A percentile compares a stretch with the other conserved stretches of the same genome.
Evolutionary conservation across 2,329 filamentous ascomycete genomes (phyloP).

Genomic region (Arthrocladium fulminans): DNA sequence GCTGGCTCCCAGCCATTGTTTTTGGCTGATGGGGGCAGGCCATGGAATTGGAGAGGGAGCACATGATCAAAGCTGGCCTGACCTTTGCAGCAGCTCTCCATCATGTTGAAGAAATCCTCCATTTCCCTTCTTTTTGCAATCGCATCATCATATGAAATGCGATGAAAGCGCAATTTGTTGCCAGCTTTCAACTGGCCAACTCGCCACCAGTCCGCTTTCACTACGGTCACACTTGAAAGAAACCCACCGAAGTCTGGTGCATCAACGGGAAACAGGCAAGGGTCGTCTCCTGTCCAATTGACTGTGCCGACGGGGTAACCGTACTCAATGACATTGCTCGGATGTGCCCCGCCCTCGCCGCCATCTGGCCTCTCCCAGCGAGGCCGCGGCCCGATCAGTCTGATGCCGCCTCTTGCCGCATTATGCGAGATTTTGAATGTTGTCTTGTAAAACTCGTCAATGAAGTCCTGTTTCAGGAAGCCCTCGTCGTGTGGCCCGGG

Average conservation of each 20-base stretch:
- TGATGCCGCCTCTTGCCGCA: slow-evolving; percentile 50
- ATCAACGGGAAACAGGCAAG: slow-evolving; percentile 52
- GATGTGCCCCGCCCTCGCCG: slow-evolving; percentile 56
- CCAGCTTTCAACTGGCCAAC: slow-evolving; percentile 54
- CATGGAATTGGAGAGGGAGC: slow-evolving; percentile 25
- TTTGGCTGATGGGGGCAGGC: slow-evolving; percentile 18
- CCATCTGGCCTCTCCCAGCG: slow-evolving; percentile 52
- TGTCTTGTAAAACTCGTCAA: slow-evolving; percentile 49
- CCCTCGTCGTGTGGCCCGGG: slow-evolving; percentile 49
- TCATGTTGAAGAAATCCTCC: slow-evolving; percentile 37
- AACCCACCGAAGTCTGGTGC: slow-evolving; percentile 55
- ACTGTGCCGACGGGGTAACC: slow-evolving; percentile 51
- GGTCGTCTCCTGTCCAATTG: slow-evolving; percentile 55
- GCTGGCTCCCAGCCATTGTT: slow-evolving; percentile 25
- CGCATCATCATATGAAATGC: slow-evolving; percentile 46
- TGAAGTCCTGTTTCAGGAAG: slow-evolving; percentile 43
- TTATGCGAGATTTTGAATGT: slow-evolving; percentile 56
- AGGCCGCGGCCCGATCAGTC: slow-evolving; percentile 50
- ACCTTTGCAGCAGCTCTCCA: slow-evolving; percentile 34
- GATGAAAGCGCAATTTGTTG: slow-evolving; percentile 44
- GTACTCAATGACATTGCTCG: slow-evolving; percentile 51
- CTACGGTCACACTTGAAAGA: slow-evolving; percentile 47
- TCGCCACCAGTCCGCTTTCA: slow-evolving; percentile 53
- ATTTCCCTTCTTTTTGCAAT: slow-evolving; percentile 36
- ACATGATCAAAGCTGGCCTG: slow-evolving; percentile 27